Evolutionary conservation across 2,329 filamentous ascomycete species (phyloP).

Genomic region (Xylariaceae sp.): DNA sequence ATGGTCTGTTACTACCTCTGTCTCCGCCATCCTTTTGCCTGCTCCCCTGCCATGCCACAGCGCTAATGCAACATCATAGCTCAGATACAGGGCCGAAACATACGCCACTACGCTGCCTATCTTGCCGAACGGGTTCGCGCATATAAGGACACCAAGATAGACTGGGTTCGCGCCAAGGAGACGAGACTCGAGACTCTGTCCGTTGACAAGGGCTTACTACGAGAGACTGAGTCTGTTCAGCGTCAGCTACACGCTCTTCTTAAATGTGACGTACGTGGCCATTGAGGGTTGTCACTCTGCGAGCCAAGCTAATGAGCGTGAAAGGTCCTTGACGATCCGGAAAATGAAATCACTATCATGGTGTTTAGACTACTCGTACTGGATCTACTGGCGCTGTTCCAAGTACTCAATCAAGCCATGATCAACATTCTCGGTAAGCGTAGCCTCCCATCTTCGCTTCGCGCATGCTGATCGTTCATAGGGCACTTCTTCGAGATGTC

Average conservation of each 20-base stretch:
- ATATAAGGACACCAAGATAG: constrained; percentile 79
- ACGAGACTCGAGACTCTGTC: constrained; percentile 79
- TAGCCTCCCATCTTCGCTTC: neutral
- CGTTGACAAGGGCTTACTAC: constrained; percentile 86
- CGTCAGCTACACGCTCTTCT: constrained; percentile 80
- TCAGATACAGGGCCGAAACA: constrained; percentile 92
- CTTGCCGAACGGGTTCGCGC: constrained; percentile 77
- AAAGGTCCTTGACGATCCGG: constrained; percentile 82
- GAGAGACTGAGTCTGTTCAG: constrained; percentile 90
- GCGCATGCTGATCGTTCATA: constrained; percentile 36
- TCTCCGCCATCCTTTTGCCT: neutral
- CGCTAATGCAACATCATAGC: constrained; percentile 51
- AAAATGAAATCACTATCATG: constrained; percentile 95
- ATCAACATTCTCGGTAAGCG: constrained; percentile 88
- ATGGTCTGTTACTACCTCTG: constrained; percentile 60
- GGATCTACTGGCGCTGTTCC: constrained; percentile 86
- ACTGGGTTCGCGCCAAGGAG: constrained; percentile 84
- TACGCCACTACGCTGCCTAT: constrained; percentile 87
- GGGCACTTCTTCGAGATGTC: constrained; percentile 99
- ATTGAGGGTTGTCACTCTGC: constrained; percentile 5
- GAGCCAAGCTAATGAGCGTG: constrained; percentile 12
- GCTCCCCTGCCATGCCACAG: neutral
- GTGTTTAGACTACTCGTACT: constrained; percentile 89
- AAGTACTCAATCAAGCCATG: constrained; percentile 92
- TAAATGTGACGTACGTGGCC: constrained; percentile 75